A percentile compares a stretch with the other conserved stretches of the same genome.
Evolutionary conservation across 179 eudicot genomes (phyloP).

Genomic region (Camellia oleifera): DNA sequence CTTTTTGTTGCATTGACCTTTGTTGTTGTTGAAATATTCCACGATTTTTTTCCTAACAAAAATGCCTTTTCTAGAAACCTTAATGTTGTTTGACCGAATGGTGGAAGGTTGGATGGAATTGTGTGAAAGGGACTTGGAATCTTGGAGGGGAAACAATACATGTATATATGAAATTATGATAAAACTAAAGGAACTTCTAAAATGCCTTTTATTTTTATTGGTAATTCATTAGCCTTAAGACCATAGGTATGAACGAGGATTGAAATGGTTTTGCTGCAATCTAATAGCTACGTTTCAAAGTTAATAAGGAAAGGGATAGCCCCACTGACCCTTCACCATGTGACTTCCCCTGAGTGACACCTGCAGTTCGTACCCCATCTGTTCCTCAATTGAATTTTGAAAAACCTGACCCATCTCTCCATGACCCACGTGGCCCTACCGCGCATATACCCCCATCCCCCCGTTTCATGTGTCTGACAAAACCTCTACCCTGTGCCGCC

Average conservation of each 20-base stretch:
- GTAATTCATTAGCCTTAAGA: background rate
- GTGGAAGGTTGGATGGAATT: background rate
- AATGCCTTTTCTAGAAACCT: background rate
- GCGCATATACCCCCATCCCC: too few species aligned
- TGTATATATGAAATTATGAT: conserved; percentile 7
- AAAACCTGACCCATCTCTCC: too few species aligned
- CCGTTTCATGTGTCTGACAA: too few species aligned
- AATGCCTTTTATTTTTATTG: background rate
- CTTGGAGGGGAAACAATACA: background rate
- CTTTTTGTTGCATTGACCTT: background rate
- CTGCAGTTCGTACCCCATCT: too few species aligned
- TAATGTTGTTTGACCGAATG: background rate
- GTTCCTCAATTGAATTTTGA: too few species aligned
- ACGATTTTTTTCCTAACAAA: background rate
- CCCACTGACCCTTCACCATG: background rate
- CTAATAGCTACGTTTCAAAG: background rate
- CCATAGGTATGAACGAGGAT: background rate
- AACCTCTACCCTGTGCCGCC: too few species aligned
- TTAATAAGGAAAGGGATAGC: background rate
- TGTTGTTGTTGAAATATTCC: background rate
- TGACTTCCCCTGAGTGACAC: background rate
- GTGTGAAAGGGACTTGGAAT: background rate
- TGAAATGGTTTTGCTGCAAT: background rate
- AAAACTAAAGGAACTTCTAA: background rate
- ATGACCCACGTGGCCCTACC: too few species aligned